phyloP scores from a whole-genome alignment of 2,329 filamentous ascomycete species.

The Elsinoe batatas region DNA sequence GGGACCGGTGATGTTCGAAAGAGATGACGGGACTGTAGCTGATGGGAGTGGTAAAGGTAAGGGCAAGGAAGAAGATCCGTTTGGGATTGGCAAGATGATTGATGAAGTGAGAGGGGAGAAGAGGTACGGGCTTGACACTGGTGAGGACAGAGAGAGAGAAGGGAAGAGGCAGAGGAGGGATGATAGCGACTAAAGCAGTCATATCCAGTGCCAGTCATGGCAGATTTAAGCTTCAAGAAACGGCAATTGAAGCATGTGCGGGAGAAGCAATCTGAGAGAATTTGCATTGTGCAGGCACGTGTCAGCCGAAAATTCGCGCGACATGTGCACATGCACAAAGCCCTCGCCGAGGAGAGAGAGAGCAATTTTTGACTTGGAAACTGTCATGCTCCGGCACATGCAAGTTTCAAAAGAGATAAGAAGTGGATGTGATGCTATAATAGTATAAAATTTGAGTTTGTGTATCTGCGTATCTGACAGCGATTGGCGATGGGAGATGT shows the following conservation, averaged over 20 bases:
- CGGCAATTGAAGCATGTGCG: neutral
- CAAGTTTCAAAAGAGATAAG: neutral
- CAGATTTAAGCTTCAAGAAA: neutral
- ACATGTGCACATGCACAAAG: neutral
- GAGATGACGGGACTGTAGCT: conserved; percentile 44
- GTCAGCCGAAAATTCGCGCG: neutral
- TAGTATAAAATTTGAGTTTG: conserved; percentile 6
- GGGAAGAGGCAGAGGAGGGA: conserved; percentile 59
- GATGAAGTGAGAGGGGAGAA: conserved; percentile 48
- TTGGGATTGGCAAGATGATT: conserved; percentile 91
- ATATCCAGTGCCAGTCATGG: neutral
- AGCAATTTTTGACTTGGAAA: neutral
- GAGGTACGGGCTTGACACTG: conserved; percentile 65
- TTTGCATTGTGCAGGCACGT: neutral
- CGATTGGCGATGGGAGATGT: neutral
- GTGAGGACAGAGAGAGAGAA: conserved; percentile 35
- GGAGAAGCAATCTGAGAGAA: neutral
- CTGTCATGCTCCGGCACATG: neutral
- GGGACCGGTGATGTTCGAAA: conserved; percentile 93
- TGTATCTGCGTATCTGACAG: neutral
- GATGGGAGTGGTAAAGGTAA: conserved; percentile 1
- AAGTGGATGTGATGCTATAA: neutral
- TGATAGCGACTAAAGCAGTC: conserved; percentile 49
- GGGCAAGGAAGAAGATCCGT: conserved; percentile 58
- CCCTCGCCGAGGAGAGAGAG: neutral